Percentiles rank a stretch among this genome's conserved stretches.
Conservation (phyloP, 441 rosid genomes). For the Mallotus repandus region DNA sequence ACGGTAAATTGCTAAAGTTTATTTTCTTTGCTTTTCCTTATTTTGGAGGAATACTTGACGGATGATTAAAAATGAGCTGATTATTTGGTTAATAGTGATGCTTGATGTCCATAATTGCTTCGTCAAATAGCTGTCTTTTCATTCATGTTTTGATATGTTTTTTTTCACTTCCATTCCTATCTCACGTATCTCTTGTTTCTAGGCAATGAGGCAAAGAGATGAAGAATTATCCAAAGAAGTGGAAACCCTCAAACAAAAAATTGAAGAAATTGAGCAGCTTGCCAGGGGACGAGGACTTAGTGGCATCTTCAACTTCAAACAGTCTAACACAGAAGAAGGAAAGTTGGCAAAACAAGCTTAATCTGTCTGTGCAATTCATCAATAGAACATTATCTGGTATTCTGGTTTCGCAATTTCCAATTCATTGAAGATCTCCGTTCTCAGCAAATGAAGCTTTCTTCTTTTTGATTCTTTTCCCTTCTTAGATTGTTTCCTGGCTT, state of each 20-base stretch:
- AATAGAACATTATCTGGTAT: not conserved
- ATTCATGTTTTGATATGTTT: not conserved
- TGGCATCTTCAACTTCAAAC: conserved; percentile 54
- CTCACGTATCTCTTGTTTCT: conserved; percentile 7
- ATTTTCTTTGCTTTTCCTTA: not conserved
- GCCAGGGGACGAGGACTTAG: conserved; percentile 62
- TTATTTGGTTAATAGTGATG: not conserved
- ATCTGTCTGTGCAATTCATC: not conserved
- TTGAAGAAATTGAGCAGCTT: conserved; percentile 73
- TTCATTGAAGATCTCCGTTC: conserved; percentile 6
- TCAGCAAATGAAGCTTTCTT: conserved; percentile 18
- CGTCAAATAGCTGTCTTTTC: not conserved
- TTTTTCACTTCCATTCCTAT: not conserved
- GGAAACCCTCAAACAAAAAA: conserved; percentile 49
- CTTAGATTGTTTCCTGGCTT: conserved; percentile 19
- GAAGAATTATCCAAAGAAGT: conserved; percentile 55
- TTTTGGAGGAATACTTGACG: not conserved
- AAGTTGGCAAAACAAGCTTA: conserved; percentile 25
- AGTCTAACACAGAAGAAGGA: conserved; percentile 26
- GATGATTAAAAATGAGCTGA: not conserved
- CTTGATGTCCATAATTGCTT: not conserved
- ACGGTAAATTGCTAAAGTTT: not conserved
- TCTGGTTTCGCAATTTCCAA: not conserved
- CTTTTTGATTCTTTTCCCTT: conserved; percentile 22
- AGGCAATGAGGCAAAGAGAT: conserved; percentile 64